Conservation (phyloP, 176 grass and related monocot genomes). For the Typha latifolia region DNA sequence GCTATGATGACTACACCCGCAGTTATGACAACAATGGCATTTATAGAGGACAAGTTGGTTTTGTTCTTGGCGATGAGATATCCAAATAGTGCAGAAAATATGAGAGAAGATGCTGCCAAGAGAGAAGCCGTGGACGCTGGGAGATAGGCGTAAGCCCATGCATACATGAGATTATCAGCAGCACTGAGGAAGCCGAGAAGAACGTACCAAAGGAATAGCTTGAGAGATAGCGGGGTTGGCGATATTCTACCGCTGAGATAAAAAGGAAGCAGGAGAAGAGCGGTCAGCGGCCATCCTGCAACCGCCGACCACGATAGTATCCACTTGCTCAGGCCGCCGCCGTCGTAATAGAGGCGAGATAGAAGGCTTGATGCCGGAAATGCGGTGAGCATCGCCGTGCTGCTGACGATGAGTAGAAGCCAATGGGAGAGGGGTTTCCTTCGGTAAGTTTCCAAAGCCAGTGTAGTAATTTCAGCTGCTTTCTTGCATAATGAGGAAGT, state of each 20-base stretch:
- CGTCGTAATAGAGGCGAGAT: slow-evolving; percentile 60
- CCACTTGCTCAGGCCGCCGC: slow-evolving; percentile 87
- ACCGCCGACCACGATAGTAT: slow-evolving; percentile 81
- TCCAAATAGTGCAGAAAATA: slow-evolving; percentile 69
- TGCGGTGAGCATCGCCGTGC: slow-evolving; percentile 54
- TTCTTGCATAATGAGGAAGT: slow-evolving; percentile 15
- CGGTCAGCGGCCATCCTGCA: slow-evolving; percentile 64
- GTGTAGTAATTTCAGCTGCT: slow-evolving; percentile 13
- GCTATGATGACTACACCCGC: slow-evolving; percentile 54
- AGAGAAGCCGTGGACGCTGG: slow-evolving; percentile 86
- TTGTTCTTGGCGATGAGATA: slow-evolving; percentile 58
- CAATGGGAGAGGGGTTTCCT: slow-evolving; percentile 45
- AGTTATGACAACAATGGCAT: slow-evolving; percentile 68
- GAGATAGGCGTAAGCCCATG: slow-evolving; percentile 80
- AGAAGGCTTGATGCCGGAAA: slow-evolving; percentile 76
- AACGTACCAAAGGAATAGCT: slow-evolving; percentile 49
- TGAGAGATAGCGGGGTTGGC: slow-evolving; percentile 32
- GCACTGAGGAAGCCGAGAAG: slow-evolving; percentile 77
- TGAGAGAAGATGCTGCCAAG: slow-evolving; percentile 63
- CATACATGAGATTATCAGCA: slow-evolving; percentile 83
- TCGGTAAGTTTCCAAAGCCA: slow-evolving; percentile 29
- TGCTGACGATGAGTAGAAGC: slow-evolving; percentile 32
- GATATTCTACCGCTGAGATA: slow-evolving; percentile 34
- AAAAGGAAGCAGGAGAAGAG: slow-evolving; percentile 34
- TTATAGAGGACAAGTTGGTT: slow-evolving; percentile 41